Evolutionary conservation across 2,329 filamentous ascomycete genomes (phyloP).

Genomic region (Cercospora beticola): DNA sequence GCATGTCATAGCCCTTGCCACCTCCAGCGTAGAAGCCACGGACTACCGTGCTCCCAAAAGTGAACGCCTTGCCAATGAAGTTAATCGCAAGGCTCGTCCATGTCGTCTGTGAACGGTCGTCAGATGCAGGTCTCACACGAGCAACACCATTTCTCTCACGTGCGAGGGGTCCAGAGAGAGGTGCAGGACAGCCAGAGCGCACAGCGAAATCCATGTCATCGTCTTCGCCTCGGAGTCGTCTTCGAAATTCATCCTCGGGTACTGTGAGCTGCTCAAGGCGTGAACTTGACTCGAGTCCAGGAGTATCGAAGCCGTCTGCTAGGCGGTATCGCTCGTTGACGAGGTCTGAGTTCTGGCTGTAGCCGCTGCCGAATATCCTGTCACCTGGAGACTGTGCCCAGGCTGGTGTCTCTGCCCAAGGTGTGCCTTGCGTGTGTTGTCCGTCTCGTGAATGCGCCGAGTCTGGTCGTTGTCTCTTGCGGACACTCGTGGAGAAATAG

Average conservation of each 20-base stretch:
- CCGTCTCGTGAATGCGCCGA: conserved; percentile 19
- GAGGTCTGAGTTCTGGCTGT: conserved; percentile 43
- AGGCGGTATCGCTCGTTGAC: conserved; percentile 54
- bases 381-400: conserved; percentile 29
- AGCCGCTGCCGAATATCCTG: conserved; percentile 24
- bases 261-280: conserved; percentile 37
- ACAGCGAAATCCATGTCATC: conserved; percentile 17
- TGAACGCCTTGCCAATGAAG: conserved; percentile 74
- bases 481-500: conserved; percentile 33
- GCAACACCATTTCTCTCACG: conserved; percentile 40
- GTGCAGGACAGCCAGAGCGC: conserved; percentile 14
- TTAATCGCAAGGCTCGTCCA: conserved; percentile 63
- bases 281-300: conserved; percentile 41
- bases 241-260: conserved; percentile 25
- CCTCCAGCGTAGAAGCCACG: conserved; percentile 84
- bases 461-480: conserved; percentile 37
- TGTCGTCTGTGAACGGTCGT: conserved; percentile 21
- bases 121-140: conserved; percentile 23
- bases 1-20: conserved; percentile 67
- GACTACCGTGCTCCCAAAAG: conserved; percentile 76
- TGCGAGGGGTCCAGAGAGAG: conserved; percentile 34
- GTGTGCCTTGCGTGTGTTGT: conserved; percentile 11
- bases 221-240: conserved; percentile 27
- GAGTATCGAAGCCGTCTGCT: conserved; percentile 52
- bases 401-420: conserved; percentile 21